Evolutionary conservation across 225 moss, liverwort and hornwort genomes (phyloP).

Genomic region (Marchantia polymorpha): DNA sequence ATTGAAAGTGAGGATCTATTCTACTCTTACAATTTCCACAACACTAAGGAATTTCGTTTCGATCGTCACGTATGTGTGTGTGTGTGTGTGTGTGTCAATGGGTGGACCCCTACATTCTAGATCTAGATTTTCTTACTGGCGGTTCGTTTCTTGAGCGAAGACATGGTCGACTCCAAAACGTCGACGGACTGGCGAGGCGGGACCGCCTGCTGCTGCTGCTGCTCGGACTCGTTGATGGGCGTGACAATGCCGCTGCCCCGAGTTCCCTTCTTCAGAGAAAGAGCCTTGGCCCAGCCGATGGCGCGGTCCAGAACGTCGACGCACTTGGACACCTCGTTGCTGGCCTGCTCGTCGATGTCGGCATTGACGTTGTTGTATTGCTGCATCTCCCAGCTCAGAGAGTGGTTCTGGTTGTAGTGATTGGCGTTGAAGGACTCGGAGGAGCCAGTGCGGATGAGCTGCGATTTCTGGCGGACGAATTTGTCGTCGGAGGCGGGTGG

Average conservation of each 20-base stretch:
- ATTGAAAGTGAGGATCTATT: not conserved
- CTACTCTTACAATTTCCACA: not conserved
- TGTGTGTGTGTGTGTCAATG: not conserved
- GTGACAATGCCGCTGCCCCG: constrained; percentile 34
- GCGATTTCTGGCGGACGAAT: constrained; percentile 21
- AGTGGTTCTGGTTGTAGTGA: constrained; percentile 29
- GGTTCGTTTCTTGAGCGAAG: constrained; percentile 21
- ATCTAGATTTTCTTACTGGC: constrained; percentile 13
- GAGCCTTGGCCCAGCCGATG: constrained; percentile 65
- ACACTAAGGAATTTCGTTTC: not conserved
- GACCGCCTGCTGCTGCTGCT: not conserved
- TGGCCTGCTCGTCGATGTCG: constrained; percentile 44
- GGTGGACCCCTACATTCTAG: not conserved
- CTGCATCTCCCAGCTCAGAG: constrained; percentile 41
- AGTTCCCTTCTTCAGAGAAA: constrained; percentile 38
- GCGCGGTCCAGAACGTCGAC: constrained; percentile 83
- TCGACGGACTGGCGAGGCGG: constrained; percentile 17
- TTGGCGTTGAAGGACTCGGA: constrained; percentile 64
- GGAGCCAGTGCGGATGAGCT: constrained; percentile 43
- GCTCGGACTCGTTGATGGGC: constrained; percentile 26
- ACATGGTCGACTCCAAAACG: constrained; percentile 23
- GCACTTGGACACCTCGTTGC: constrained; percentile 66
- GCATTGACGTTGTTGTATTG: constrained; percentile 30
- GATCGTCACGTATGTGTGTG: not conserved
- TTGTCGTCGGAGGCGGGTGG: constrained; percentile 19